Base-by-base conservation (phyloP, 441 rosid genomes). In the Corymbia calophylla region DNA sequence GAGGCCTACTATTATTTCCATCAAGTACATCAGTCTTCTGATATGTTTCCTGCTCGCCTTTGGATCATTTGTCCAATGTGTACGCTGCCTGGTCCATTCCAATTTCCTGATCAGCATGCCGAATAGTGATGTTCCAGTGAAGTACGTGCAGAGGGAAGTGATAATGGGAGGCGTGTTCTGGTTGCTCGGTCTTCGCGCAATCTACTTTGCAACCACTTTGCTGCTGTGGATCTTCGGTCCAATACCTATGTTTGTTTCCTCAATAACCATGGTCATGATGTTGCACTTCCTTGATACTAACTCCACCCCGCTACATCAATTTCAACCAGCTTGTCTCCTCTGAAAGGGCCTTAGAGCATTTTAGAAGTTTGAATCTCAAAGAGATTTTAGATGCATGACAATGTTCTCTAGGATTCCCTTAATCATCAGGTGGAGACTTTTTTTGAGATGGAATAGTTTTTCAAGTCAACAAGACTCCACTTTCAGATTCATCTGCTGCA, bases 201-300 rank as follows among this genome's bases (percentile, higher is more conserved):
- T 95, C 84, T 92, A 94, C 91, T 92, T 91, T 87, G 92, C 95
- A 62, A 92, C 93, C 49, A 87, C 48, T 70, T 81, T 93, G 89
- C 86, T 95, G 32, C 86, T 95, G 11, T 93, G 94, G 94, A 87
- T 93, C 85, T 94, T 94, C 39, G 95, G 95, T 58, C 95, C 95
- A 9, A 90, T 93, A 62, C 94, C 93, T 31, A 91, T 94, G 93
- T 93, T 92, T 89, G 91, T 86, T 90, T 91, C 93, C 89, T 93
- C 93, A 5, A 89, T 93, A 88, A 31, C 89, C 31, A 93, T 91
- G 93, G 95, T 91, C 18, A 21, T 89, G 51, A 54, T 90, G 91
- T 88, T 93, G 88, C 87, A 91, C 32, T 35, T 64, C 77, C 90
- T 91, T 23, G 91, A 93, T 89, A 39, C 87, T 51, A 92, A 92